Evolutionary conservation across 176 grass and related monocot species (phyloP).

Genomic region (Musa troglodytarum): DNA sequence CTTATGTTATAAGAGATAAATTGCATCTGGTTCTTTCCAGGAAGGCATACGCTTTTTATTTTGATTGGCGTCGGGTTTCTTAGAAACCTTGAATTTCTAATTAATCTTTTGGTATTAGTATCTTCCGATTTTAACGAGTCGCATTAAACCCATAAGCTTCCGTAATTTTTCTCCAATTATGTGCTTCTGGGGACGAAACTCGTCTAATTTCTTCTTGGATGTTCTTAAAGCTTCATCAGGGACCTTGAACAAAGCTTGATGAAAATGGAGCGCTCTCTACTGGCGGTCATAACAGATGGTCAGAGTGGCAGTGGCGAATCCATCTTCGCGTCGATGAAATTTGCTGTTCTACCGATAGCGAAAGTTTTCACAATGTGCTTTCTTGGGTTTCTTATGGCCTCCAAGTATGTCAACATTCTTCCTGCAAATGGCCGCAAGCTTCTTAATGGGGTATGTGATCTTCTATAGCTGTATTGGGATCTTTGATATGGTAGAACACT

Average conservation of each 20-base stretch:
- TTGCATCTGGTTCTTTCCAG: too few relatives aligned
- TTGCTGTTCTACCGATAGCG: conserved; percentile 79
- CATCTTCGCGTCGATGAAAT: conserved; percentile 62
- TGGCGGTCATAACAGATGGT: conserved; percentile 35
- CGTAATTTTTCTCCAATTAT: background rate
- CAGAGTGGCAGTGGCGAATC: conserved; percentile 53
- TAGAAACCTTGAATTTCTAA: background rate
- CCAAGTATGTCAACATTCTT: conserved; percentile 87
- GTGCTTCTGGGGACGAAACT: background rate
- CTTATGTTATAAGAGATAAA: too few relatives aligned
- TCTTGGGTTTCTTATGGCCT: conserved; percentile 97
- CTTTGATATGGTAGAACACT: background rate
- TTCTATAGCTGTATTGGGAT: conserved; percentile 1
- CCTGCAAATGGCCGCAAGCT: conserved; percentile 82
- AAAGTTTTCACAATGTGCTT: conserved; percentile 99
- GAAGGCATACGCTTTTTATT: too few relatives aligned
- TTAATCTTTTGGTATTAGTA: background rate
- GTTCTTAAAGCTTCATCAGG: background rate
- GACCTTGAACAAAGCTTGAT: background rate
- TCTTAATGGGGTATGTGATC: conserved; percentile 76
- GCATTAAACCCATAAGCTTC: too few relatives aligned
- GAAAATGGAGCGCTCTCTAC: conserved; percentile 52
- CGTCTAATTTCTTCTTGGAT: background rate
- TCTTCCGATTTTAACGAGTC: too few relatives aligned
- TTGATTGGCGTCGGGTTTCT: too few relatives aligned